Conservation (phyloP, 2,329 filamentous ascomycete species). For the Venturiaceae sp. region DNA sequence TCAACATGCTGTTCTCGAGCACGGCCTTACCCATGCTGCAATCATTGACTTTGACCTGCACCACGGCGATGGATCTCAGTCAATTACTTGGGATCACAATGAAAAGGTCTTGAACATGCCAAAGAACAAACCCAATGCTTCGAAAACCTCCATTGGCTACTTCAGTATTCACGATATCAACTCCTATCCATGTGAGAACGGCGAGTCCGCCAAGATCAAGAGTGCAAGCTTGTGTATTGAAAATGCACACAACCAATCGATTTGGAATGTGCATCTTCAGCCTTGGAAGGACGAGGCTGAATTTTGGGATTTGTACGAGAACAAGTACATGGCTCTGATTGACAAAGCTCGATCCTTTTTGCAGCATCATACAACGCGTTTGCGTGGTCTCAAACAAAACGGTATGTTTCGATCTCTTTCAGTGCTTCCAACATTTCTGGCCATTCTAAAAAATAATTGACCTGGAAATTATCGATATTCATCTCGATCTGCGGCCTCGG, state of each 20-base stretch:
- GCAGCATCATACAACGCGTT: conserved; percentile 57
- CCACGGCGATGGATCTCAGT: conserved; percentile 64
- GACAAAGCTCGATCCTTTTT: conserved; percentile 75
- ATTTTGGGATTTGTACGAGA: conserved; percentile 83
- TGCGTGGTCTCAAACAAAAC: conserved; percentile 40
- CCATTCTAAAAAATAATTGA: no score
- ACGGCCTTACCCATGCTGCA: conserved; percentile 85
- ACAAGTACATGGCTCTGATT: conserved; percentile 65
- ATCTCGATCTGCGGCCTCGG: no score
- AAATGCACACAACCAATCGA: conserved; percentile 82
- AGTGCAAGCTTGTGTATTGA: conserved; percentile 93
- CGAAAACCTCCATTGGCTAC: conserved; percentile 79
- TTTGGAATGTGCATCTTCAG: conserved; percentile 94
- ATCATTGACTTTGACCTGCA: conserved; percentile 40
- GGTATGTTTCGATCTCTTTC: no score
- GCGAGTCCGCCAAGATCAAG: conserved; percentile 87
- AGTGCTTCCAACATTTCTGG: no score
- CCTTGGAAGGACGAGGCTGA: conserved; percentile 73
- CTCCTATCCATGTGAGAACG: conserved; percentile 90
- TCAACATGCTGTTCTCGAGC: conserved; percentile 72
- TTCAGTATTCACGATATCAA: conserved; percentile 98
- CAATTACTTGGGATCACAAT: conserved; percentile 89
- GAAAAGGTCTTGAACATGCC: conserved; percentile 51
- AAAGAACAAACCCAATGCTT: conserved; percentile 65
- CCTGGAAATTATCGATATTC: no score